Conservation (phyloP, 2,329 filamentous ascomycete species). For the Knufia petricola region DNA sequence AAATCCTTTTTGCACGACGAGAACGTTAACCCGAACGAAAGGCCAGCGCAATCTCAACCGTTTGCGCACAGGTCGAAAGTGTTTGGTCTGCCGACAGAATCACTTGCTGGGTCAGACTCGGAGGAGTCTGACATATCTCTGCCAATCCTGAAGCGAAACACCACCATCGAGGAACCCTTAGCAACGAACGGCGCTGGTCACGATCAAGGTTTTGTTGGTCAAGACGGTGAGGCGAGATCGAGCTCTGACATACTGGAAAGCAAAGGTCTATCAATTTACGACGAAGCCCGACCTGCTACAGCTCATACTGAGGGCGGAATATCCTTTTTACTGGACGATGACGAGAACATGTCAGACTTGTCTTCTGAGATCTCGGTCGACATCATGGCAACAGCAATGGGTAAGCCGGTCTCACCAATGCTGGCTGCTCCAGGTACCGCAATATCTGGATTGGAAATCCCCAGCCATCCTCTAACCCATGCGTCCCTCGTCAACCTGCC, state of each 20-base stretch:
- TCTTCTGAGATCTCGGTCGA: constrained; percentile 44
- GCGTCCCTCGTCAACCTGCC: constrained; percentile 37
- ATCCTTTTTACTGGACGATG: constrained; percentile 46
- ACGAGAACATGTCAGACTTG: constrained; percentile 46
- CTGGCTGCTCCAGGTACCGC: constrained; percentile 28
- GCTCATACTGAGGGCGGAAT: constrained; percentile 21
- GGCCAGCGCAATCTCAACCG: neutral
- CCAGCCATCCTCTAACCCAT: constrained; percentile 37
- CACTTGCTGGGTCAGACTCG: constrained; percentile 46
- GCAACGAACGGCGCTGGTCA: neutral
- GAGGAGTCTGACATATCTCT: constrained; percentile 67
- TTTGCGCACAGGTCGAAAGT: constrained; percentile 21
- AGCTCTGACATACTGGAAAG: constrained; percentile 2
- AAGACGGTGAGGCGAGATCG: constrained; percentile 23
- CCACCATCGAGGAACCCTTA: neutral
- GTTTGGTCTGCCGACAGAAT: constrained; percentile 32
- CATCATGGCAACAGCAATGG: constrained; percentile 34
- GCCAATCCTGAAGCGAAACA: constrained; percentile 54
- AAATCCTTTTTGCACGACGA: constrained; percentile 7
- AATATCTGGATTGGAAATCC: constrained; percentile 33
- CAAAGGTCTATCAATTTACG: constrained; percentile 7
- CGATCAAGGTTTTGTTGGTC: neutral
- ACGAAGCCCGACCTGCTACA: constrained; percentile 19
- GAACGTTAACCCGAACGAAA: neutral
- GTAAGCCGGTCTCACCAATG: constrained; percentile 25